Evolutionary conservation across 495 filamentous ascomycete genomes (phyloP).

Genomic region (Penicillium ucsense): DNA sequence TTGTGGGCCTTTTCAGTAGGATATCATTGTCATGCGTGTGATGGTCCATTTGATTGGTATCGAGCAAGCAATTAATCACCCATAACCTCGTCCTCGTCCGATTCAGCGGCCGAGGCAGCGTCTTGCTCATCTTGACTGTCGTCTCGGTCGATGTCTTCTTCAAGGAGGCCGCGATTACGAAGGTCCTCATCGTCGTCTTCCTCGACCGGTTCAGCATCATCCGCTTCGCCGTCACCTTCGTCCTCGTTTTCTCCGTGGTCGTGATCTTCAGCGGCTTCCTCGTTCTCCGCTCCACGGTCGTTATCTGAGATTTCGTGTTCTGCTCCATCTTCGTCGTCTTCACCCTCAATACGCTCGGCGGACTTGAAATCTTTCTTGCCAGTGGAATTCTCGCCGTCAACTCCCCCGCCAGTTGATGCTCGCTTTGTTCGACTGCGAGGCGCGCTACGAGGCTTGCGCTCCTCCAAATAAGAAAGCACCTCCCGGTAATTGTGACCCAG

Average conservation of each 20-base stretch:
- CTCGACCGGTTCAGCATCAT: constrained; percentile 35
- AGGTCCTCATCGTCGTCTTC: constrained; percentile 54
- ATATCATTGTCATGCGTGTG: too few relatives aligned
- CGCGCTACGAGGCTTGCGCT: constrained; percentile 37
- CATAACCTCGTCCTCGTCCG: constrained; percentile 59
- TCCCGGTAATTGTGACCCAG: constrained; percentile 70
- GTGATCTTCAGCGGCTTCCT: too few relatives aligned
- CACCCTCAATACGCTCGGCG: constrained; percentile 36
- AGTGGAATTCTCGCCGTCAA: constrained; percentile 25
- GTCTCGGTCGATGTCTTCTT: constrained; percentile 46
- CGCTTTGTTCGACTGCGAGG: constrained; percentile 39
- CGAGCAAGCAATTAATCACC: constrained; percentile 42
- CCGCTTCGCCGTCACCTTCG: constrained; percentile 12
- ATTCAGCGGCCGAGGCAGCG: constrained; percentile 33
- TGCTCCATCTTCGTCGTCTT: constrained; percentile 36
- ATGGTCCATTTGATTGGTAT: background rate
- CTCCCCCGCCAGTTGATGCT: constrained; percentile 20
- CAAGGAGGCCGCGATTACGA: constrained; percentile 48
- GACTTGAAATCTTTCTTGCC: constrained; percentile 27
- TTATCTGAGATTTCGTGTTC: too few relatives aligned
- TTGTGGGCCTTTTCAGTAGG: too few relatives aligned
- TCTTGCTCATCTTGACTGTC: constrained; percentile 37
- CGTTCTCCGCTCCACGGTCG: too few relatives aligned
- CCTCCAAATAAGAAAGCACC: constrained; percentile 64
- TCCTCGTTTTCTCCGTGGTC: too few relatives aligned